Evolutionary conservation across 2,329 filamentous ascomycete species (phyloP).

Genomic region (Ascochyta fabae): DNA sequence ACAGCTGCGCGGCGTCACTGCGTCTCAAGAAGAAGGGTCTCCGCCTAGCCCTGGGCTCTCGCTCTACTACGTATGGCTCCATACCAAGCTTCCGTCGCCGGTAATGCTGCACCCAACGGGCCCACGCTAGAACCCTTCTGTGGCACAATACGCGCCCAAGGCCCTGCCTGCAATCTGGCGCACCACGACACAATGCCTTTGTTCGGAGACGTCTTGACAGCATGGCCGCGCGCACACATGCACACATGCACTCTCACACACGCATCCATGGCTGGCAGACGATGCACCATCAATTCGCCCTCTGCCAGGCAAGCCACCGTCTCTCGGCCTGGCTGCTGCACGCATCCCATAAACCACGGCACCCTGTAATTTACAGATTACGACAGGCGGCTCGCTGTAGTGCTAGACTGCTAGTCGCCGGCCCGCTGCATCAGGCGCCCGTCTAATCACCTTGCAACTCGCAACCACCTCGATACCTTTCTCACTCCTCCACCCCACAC

Average conservation of each 20-base stretch:
- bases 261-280: background rate
- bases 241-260: no score
- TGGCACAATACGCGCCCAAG: conserved; percentile 16
- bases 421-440: conserved; percentile 17
- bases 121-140: conserved; percentile 17
- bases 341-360: background rate
- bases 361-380: background rate
- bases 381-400: conserved; percentile 10
- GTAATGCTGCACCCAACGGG: conserved; percentile 1
- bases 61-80: background rate
- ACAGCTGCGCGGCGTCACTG: conserved; percentile 18
- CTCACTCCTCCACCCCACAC: conserved; percentile 46
- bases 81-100: conserved; percentile 14
- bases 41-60: conserved; percentile 11
- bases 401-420: conserved; percentile 18
- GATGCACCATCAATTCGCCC: background rate
- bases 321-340: background rate
- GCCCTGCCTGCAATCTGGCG: background rate
- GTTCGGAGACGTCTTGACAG: background rate
- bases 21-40: conserved; percentile 17
- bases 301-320: background rate
- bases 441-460: conserved; percentile 1
- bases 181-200: conserved; percentile 2
- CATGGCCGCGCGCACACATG: no score
- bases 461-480: conserved; percentile 35